Percentiles rank a stretch among this genome's conserved stretches.
Conservation (phyloP, 345 rosid genomes). For the Populus alba region DNA sequence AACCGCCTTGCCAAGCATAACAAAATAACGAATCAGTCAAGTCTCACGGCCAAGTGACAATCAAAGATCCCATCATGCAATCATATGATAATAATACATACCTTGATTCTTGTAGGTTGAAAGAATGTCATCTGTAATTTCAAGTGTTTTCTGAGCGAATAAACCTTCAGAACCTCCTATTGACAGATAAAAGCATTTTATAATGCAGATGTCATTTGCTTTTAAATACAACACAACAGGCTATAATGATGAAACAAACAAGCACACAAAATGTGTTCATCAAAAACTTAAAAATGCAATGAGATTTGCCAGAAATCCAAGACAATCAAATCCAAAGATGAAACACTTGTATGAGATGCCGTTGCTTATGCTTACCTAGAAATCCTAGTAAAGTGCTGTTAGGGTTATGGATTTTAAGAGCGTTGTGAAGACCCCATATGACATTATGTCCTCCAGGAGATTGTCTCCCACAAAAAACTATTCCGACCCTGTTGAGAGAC, state of each 20-base stretch:
- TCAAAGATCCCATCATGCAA: slow-evolving; percentile 6
- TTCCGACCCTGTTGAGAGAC: slow-evolving; percentile 64
- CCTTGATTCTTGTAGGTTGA: slow-evolving; percentile 96
- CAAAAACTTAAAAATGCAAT: not conserved
- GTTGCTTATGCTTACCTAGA: slow-evolving; percentile 57
- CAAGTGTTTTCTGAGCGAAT: slow-evolving; percentile 87
- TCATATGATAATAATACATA: slow-evolving; percentile 21
- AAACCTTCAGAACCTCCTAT: slow-evolving; percentile 98
- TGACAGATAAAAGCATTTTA: not conserved
- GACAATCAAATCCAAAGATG: not conserved
- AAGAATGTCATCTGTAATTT: slow-evolving; percentile 76
- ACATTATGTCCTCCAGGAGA: slow-evolving; percentile 99
- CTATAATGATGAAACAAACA: not conserved
- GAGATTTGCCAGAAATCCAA: not conserved
- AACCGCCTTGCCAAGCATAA: slow-evolving; percentile 62
- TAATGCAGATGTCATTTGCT: not conserved
- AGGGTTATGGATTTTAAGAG: slow-evolving; percentile 80
- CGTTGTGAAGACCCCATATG: slow-evolving; percentile 81
- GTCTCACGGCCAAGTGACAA: slow-evolving; percentile 9
- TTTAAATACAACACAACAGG: not conserved
- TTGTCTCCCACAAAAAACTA: slow-evolving; percentile 94
- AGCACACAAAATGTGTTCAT: not conserved
- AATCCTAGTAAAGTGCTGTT: slow-evolving; percentile 73
- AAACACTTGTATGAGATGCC: not conserved
- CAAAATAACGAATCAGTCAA: slow-evolving; percentile 15